A percentile compares a stretch with the other conserved stretches of the same genome.
These are phyloP conservation scores for Peziza echinospora DNA, from an alignment of 495 filamentous ascomycete genomes.

Conservation along the genomic window DNA sequence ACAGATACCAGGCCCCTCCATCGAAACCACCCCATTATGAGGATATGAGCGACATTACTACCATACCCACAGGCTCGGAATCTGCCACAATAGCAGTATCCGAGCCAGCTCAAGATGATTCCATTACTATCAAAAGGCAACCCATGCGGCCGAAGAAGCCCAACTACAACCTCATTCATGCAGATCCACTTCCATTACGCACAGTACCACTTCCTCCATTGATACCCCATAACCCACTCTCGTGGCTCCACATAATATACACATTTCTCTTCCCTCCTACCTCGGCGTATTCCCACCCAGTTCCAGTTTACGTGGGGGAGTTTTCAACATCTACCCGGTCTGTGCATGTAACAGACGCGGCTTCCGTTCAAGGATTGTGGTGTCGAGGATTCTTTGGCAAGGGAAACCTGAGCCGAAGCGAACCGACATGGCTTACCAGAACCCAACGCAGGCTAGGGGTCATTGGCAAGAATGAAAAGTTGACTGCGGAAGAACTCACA, in stretches of 20 bases:
- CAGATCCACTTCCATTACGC: constrained; percentile 53
- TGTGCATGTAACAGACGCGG: constrained; percentile 60
- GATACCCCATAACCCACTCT: constrained; percentile 82
- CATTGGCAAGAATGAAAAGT: constrained; percentile 27
- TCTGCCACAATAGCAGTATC: constrained; percentile 7
- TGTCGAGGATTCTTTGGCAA: constrained; percentile 93
- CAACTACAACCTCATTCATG: constrained; percentile 49
- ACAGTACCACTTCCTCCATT: constrained; percentile 66
- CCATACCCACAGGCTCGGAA: constrained; percentile 9
- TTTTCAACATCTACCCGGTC: constrained; percentile 64
- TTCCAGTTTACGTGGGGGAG: constrained; percentile 39
- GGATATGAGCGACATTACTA: constrained; percentile 8
- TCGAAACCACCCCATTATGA: too few relatives aligned
- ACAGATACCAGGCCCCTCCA: too few relatives aligned
- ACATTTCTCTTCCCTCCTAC: constrained; percentile 46
- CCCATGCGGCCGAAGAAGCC: constrained; percentile 39
- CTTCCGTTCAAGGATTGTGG: constrained; percentile 63
- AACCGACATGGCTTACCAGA: constrained; percentile 75
- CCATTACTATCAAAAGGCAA: too few relatives aligned
- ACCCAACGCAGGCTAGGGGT: constrained; percentile 51
- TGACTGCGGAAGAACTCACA: constrained; percentile 63
- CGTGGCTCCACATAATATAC: constrained; percentile 54
- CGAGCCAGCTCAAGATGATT: constrained; percentile 10
- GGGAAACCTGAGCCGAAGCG: constrained; percentile 74
- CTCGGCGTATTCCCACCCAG: constrained; percentile 34